Evolutionary conservation across 805 yeast genomes (phyloP).

Genomic region (Wickerhamiella azyma): DNA sequence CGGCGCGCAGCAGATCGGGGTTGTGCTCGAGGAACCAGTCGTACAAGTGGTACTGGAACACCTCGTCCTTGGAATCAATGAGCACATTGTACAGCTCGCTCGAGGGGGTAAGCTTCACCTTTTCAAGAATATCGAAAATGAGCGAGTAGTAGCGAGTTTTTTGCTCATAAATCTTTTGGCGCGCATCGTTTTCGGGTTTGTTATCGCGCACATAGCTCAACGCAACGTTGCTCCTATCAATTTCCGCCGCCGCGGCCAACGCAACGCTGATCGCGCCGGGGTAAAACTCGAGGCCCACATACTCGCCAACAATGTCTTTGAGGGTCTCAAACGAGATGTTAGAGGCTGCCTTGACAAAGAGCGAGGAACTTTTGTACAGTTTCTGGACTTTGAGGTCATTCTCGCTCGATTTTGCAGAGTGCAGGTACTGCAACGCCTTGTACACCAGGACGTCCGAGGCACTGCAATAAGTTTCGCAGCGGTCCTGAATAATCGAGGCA

Average conservation of each 20-base stretch:
- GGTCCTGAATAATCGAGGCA: constrained; percentile 74
- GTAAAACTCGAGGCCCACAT: constrained; percentile 62
- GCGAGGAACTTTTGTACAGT: constrained; percentile 55
- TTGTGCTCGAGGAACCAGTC: constrained; percentile 77
- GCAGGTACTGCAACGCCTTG: constrained; percentile 83
- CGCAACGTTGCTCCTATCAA: constrained; percentile 49
- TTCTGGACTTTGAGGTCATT: constrained; percentile 54
- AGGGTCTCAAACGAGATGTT: constrained; percentile 66
- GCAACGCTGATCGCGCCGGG: constrained; percentile 79
- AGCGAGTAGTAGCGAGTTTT: constrained; percentile 52
- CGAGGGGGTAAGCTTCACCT: constrained; percentile 42
- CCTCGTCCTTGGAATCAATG: constrained; percentile 58
- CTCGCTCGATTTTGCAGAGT: constrained; percentile 51
- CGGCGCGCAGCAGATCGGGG: constrained; percentile 60
- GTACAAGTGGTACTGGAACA: constrained; percentile 85
- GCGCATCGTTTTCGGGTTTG: constrained; percentile 35
- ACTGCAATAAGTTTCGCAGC: constrained; percentile 91
- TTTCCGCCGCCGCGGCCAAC: constrained; percentile 56
- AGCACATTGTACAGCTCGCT: constrained; percentile 62
- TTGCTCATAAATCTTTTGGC: constrained; percentile 37
- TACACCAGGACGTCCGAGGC: constrained; percentile 85
- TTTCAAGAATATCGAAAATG: constrained; percentile 60
- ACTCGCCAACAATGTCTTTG: constrained; percentile 64
- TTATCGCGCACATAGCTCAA: constrained; percentile 43
- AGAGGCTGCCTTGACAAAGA: constrained; percentile 69